phyloP scores from a whole-genome alignment of 2,329 filamentous ascomycete species.

The Chrysoporthe cubensis region DNA sequence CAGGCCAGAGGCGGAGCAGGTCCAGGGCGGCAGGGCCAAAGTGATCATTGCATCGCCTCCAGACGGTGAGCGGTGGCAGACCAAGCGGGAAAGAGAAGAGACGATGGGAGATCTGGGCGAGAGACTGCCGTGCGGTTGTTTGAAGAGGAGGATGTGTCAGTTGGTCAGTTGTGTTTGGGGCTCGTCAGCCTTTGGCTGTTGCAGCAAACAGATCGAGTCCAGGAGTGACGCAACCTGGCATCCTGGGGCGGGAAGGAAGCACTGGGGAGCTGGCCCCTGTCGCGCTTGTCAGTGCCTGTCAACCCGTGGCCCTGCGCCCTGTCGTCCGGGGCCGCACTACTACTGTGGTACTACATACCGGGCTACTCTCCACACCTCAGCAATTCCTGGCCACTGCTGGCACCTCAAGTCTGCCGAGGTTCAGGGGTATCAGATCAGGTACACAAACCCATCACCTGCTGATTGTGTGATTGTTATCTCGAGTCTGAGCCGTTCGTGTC shows the following conservation, averaged over 20 bases:
- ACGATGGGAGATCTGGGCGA: background rate
- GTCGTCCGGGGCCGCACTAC: background rate
- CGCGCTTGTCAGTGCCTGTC: background rate
- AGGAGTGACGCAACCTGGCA: background rate
- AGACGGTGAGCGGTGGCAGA: background rate
- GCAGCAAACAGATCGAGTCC: background rate
- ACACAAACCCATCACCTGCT: background rate
- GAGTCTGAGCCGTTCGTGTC: background rate
- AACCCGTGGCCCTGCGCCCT: background rate
- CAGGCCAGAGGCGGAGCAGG: constrained; percentile 15
- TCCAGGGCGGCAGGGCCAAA: constrained; percentile 18
- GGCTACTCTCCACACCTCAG: background rate
- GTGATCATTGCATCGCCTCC: constrained; percentile 26
- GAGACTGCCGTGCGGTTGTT: background rate
- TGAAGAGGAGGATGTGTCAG: background rate
- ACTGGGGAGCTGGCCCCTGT: background rate
- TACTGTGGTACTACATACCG: background rate
- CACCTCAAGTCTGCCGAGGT: background rate
- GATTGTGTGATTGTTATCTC: background rate
- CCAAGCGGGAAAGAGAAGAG: background rate
- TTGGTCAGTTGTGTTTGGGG: too few species aligned
- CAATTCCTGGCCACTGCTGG: background rate
- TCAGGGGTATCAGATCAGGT: background rate
- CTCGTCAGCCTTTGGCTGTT: background rate
- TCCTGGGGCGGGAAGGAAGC: background rate